Evolutionary conservation across 208 protist species (phyloP).

Genomic region (Acanthamoeba healyi): DNA sequence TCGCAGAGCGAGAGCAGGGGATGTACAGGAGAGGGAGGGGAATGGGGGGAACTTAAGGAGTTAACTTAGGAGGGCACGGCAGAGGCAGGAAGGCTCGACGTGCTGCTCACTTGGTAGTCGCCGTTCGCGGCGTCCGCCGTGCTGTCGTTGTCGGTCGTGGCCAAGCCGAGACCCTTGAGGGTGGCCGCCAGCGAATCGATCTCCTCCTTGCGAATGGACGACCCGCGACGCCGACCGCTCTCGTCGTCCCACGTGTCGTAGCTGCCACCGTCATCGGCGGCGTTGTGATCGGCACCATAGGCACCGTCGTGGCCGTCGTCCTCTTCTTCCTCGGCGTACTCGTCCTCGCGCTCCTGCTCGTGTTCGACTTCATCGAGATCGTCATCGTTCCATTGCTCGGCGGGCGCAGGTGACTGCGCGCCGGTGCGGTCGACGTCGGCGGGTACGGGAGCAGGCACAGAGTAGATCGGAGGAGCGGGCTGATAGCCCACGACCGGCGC

Average conservation of each 20-base stretch:
- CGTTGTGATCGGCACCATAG: not conserved
- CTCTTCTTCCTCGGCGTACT: not conserved
- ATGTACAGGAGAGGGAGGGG: not conserved
- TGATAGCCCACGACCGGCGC: no score
- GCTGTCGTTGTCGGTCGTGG: not conserved
- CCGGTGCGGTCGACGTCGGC: not conserved
- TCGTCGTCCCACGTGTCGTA: not conserved
- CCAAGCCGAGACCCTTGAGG: conserved; percentile 5
- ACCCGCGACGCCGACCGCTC: not conserved
- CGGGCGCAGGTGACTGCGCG: not conserved
- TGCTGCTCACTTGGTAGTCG: conserved; percentile 1
- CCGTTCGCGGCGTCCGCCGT: not conserved
- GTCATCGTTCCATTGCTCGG: conserved; percentile 15
- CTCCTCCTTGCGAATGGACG: not conserved
- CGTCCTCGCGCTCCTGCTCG: conserved; percentile 15
- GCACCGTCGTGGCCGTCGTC: not conserved
- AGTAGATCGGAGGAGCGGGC: no score
- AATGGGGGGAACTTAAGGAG: not conserved
- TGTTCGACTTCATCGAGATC: not conserved
- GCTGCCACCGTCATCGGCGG: not conserved
- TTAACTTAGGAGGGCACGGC: not conserved
- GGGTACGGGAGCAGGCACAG: not conserved
- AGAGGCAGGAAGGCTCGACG: not conserved
- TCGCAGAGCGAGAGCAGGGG: no score
- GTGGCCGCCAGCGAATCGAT: conserved; percentile 28